Evolutionary conservation across 2,329 filamentous ascomycete genomes (phyloP).

Genomic region (Xylariaceae sp.): DNA sequence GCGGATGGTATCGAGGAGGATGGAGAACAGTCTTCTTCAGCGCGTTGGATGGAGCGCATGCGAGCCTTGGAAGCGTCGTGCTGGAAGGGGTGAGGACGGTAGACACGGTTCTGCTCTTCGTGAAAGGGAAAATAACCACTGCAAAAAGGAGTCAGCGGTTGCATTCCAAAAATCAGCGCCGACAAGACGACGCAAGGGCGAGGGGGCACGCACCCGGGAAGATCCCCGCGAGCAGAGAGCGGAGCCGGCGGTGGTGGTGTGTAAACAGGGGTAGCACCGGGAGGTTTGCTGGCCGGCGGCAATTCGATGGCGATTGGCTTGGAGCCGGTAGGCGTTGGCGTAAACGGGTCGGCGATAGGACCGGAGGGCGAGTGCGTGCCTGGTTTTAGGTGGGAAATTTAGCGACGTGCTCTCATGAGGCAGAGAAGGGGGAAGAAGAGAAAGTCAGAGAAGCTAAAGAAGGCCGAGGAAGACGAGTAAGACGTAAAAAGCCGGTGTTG

Average conservation of each 20-base stretch:
- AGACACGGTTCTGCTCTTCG: conserved; percentile 44
- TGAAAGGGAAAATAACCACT: conserved; percentile 56
- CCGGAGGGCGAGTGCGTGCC: conserved; percentile 13
- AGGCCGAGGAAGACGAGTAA: no score
- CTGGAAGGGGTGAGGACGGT: conserved; percentile 45
- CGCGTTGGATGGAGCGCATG: conserved; percentile 26
- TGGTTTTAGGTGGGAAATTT: conserved; percentile 14
- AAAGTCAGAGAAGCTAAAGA: conserved; percentile 1
- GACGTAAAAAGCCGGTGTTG: no score
- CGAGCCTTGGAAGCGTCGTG: conserved; percentile 32
- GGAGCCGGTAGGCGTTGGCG: conserved; percentile 24
- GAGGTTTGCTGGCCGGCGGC: conserved; percentile 32
- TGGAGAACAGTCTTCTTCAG: no score
- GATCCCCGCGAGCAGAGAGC: conserved; percentile 51
- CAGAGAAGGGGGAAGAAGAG: conserved; percentile 5
- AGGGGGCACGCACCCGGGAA: conserved; percentile 44
- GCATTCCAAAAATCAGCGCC: background rate
- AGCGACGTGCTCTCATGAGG: conserved; percentile 18
- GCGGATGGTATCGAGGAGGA: conserved; percentile 16
- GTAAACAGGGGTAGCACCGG: conserved; percentile 30
- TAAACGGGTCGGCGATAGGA: conserved; percentile 7
- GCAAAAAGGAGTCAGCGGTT: conserved; percentile 7
- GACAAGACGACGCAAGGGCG: background rate
- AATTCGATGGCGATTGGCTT: conserved; percentile 48
- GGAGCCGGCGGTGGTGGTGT: conserved; percentile 40